Evolutionary conservation across 345 rosid species (phyloP), one percentile per base, ranked within the genome.

Genomic region (Raphanus sativus): DNA sequence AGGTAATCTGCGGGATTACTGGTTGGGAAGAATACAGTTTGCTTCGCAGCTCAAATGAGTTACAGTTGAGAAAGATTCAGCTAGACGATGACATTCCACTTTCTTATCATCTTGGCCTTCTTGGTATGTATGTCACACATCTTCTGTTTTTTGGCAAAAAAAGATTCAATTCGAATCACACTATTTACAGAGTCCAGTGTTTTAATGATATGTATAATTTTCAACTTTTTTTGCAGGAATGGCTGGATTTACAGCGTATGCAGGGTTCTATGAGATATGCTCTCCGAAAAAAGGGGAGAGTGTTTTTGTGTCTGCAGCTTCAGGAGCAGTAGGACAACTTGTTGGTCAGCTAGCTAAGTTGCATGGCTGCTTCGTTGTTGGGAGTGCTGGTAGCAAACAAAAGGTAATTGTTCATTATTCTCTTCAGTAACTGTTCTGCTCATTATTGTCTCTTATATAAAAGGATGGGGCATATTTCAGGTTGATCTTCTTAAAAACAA

Each of bases 1-100:
- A 93, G 60, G 28, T 88, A 4, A 62, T 93, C 63, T 73, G 84
- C 0, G 97, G 94, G 67, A 17, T 88, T 0, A 89, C 85, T 33
- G 86, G 90, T 28, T 93, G 98, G 96, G 97, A 93, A 76, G 92
- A 91, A 26, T 93, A 81, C 80, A 89, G 86, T 82, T 75, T 91
- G 81, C 83, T 89, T 67, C 70, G 62, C 52, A 71, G 61, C 16
- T 76, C 82, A 0, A 60, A 70, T 69, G 45, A 28, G 10, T 1
- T 54, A 12, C 86, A 75, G 81, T 76, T 86, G 77, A 83, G 87
- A 72, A 88, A 84, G 79, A 82, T 91, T 50, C 84, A 85, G 62
- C 74, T 74, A 24, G 80, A 83, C 26, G 34, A 82, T 12, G 77
- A 65, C 25, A 79, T 89, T 73, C 97, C 97, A 8, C 87, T 87